phyloP scores from a whole-genome alignment of 2,329 filamentous ascomycete genomes.

The Talaromyces sp. region DNA sequence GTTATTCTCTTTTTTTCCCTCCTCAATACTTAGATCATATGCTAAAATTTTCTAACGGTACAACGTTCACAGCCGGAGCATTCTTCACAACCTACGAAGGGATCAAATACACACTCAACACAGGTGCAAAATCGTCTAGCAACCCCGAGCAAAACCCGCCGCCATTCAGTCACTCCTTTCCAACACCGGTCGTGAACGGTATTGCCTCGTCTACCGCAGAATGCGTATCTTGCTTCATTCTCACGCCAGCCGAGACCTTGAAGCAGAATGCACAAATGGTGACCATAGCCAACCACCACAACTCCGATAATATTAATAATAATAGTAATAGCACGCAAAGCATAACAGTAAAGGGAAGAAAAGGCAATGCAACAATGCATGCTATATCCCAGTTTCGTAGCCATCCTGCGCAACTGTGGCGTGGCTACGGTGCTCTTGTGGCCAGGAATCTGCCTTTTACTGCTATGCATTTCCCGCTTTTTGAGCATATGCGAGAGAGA shows the following conservation, averaged over 20 bases:
- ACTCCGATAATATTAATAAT: not conserved
- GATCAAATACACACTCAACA: conserved; percentile 61
- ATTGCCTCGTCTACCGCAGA: conserved; percentile 72
- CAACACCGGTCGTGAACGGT: conserved; percentile 67
- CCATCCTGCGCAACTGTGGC: conserved; percentile 54
- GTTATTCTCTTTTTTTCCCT: not conserved
- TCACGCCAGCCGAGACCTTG: conserved; percentile 84
- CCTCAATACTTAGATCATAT: not conserved
- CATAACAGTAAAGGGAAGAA: conserved; percentile 2
- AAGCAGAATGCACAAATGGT: conserved; percentile 94
- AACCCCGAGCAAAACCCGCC: not conserved
- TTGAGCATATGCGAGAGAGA: conserved; percentile 62
- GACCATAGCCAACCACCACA: conserved; percentile 17
- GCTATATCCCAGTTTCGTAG: conserved; percentile 55
- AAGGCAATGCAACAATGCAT: conserved; percentile 48
- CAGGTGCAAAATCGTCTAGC: conserved; percentile 20
- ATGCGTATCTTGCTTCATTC: conserved; percentile 76
- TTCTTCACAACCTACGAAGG: conserved; percentile 91
- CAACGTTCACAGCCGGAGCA: conserved; percentile 58
- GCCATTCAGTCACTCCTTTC: conserved; percentile 45
- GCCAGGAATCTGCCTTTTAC: conserved; percentile 84
- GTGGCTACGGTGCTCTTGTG: conserved; percentile 75
- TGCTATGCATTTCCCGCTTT: conserved; percentile 82
- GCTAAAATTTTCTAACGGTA: not conserved
- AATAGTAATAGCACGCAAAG: not conserved